Evolutionary conservation across 371 early-diverging fungal genomes (phyloP).

Genomic region (Mucor piriformis): DNA sequence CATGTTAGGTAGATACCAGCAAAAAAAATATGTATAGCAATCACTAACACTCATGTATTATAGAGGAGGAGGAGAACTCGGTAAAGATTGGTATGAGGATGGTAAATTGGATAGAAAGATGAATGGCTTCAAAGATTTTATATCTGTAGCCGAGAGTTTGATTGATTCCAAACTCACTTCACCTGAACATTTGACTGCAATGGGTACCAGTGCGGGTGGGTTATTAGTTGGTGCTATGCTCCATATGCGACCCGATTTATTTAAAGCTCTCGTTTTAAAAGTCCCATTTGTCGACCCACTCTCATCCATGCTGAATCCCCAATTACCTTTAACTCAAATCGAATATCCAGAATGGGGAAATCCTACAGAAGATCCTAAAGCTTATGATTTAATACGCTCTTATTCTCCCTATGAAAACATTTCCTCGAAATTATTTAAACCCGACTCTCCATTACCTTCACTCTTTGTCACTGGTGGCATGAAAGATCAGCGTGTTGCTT

Average conservation of each 20-base stretch:
- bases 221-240: constrained; percentile 69
- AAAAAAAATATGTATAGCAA: too few species aligned
- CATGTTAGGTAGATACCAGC: constrained; percentile 72
- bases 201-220: constrained; percentile 84
- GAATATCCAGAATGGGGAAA: constrained; percentile 91
- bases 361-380: constrained; percentile 53
- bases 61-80: constrained; percentile 88
- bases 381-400: constrained; percentile 61
- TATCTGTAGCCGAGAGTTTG: constrained; percentile 68
- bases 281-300: constrained; percentile 89
- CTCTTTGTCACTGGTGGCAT: constrained; percentile 78
- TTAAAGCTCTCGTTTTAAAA: constrained; percentile 76
- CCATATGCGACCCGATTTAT: constrained; percentile 76
- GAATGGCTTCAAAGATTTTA: constrained; percentile 74
- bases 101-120: constrained; percentile 71
- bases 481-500: constrained; percentile 77
- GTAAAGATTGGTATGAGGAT: constrained; percentile 73
- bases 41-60: too few species aligned
- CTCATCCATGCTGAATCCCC: constrained; percentile 76
- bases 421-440: constrained; percentile 7
- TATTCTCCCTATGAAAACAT: constrained; percentile 86
- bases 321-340: constrained; percentile 75
- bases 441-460: constrained; percentile 47
- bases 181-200: constrained; percentile 59
- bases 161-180: constrained; percentile 55